Evolutionary conservation across 805 yeast genomes (phyloP), one percentile per base, ranked within the genome.

Genomic region (Kuraishia borneana): DNA sequence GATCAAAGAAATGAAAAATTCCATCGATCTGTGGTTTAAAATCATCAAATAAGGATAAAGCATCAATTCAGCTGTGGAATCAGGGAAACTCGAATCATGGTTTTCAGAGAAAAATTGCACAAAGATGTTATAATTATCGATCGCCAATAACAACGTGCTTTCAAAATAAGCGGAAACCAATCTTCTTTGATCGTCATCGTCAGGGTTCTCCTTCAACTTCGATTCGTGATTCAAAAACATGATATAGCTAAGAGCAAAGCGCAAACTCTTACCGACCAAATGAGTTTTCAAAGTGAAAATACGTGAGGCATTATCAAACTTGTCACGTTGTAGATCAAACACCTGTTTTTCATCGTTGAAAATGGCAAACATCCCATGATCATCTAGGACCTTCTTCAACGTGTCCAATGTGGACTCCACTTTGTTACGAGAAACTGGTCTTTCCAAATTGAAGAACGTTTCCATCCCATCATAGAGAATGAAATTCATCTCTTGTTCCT

Each of bases 1-100:
- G 18, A 72, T 63, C 43, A 73, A 47, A 29, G 76, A 70, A n/a
- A 73, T 71, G 51, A 73, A 57, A 42, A 73, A 72, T 42, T 72
- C 76, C 45, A 69, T 61, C 4, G 77, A 66, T 41, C 79, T 57
- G 42, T 72, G 76, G 38, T 75, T 74, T 26, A 68, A 56, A 33
- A 70, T 63, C 45, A 73, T 47, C 45, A 73, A 55, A 40, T 59
- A 61, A 9, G 77, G 78, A 18, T 68, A 58, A 10, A 69, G 40
- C 6, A 70, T 48, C 36, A 72, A 55, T 40, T 71, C 75, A 5
- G 68, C 58, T 18, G 65, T 63, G 18, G 63, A 57, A 33, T 52
- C 46, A 2, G 60, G 52, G 37, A 50, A 56, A 5, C 46, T 35
- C 10, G 41, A 34, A 21, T 44, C 44, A 2, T 46, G 40, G 21